Conservation (phyloP, 2,329 filamentous ascomycete genomes). For the Ophiostoma tasmaniense region DNA sequence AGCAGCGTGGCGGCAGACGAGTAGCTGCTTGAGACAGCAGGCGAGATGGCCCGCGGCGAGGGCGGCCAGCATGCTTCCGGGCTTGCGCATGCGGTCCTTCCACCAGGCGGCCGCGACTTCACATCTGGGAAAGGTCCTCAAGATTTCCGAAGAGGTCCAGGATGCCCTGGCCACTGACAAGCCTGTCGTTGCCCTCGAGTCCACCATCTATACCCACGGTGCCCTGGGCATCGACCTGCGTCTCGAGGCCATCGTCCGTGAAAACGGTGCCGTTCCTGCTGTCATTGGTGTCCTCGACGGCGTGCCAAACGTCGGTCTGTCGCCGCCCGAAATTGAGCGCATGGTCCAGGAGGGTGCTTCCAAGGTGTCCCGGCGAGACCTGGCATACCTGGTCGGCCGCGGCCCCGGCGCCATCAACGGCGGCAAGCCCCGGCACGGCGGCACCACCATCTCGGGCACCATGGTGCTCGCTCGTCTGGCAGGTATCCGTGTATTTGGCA, state of each 20-base stretch:
- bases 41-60: not conserved
- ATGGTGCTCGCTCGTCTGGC: constrained; percentile 82
- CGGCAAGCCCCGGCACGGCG: constrained; percentile 64
- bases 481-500: constrained; percentile 88
- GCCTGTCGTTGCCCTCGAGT: constrained; percentile 87
- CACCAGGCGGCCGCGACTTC: not conserved
- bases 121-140: constrained; percentile 27
- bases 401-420: not conserved
- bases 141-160: constrained; percentile 70
- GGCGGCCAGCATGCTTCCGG: not conserved
- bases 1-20: constrained; percentile 5
- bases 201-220: constrained; percentile 95
- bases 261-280: constrained; percentile 75
- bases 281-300: constrained; percentile 85
- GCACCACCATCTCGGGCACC: constrained; percentile 87
- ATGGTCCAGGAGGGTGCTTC: constrained; percentile 64
- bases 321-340: constrained; percentile 59
- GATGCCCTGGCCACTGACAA: constrained; percentile 65
- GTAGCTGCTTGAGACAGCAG: constrained; percentile 5
- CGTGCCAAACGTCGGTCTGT: constrained; percentile 70
- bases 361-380: constrained; percentile 81
- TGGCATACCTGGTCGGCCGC: constrained; percentile 66
- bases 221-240: constrained; percentile 63
- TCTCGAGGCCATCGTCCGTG: constrained; percentile 72
- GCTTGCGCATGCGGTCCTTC: not conserved